Conservation (phyloP, 2,329 filamentous ascomycete species). For the Scedosporium aurantiacum region DNA sequence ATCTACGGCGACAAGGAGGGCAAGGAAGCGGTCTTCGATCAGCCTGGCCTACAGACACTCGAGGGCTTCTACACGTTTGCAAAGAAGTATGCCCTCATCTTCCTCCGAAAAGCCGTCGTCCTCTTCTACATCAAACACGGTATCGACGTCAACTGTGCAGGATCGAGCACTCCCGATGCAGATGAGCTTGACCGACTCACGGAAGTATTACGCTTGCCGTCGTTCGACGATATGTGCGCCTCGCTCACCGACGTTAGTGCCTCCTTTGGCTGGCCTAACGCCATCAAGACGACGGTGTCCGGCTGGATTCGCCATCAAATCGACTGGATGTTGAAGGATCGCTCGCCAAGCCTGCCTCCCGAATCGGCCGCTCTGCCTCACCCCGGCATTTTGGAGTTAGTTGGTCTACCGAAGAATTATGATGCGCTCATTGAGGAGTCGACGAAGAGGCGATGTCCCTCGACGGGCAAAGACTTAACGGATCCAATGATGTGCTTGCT, state of each 20-base stretch:
- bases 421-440: constrained; percentile 89
- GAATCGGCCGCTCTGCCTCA: constrained; percentile 52
- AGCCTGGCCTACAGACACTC: constrained; percentile 41
- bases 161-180: constrained; percentile 50
- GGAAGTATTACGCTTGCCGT: constrained; percentile 62
- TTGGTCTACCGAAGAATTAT: constrained; percentile 84
- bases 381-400: constrained; percentile 85
- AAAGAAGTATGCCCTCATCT: constrained; percentile 76
- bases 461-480: constrained; percentile 78
- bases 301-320: constrained; percentile 67
- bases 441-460: constrained; percentile 72
- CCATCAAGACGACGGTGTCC: constrained; percentile 29
- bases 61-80: constrained; percentile 49
- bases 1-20: constrained; percentile 1
- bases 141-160: constrained; percentile 69
- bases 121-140: constrained; percentile 82
- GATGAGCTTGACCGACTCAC: constrained; percentile 77
- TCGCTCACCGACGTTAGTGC: constrained; percentile 36
- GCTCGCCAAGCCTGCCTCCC: constrained; percentile 11
- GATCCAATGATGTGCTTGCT: constrained; percentile 90
- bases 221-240: constrained; percentile 66
- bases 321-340: constrained; percentile 17
- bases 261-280: constrained; percentile 13
- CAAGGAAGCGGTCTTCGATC: constrained; percentile 38
- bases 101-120: constrained; percentile 75